These are phyloP conservation scores for Trypanosoma mega DNA, from an alignment of 208 protist species.

Conservation along the genomic window DNA sequence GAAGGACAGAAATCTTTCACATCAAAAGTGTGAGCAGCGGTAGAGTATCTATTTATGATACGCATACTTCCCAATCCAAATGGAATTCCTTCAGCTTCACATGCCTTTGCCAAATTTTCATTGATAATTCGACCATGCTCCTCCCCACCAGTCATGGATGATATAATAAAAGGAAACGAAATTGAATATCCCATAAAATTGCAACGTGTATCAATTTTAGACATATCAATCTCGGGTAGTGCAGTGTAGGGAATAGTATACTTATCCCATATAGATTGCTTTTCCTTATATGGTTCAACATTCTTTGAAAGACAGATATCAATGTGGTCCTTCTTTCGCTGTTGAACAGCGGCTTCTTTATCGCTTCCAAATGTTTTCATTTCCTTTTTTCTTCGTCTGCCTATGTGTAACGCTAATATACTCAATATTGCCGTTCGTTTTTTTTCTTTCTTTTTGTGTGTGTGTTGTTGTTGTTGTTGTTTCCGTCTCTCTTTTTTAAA, in stretches of 20 bases:
- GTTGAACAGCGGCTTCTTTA: constrained; percentile 67
- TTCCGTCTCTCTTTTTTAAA: too few species aligned
- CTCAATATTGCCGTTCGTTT: neutral
- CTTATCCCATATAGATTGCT: constrained; percentile 66
- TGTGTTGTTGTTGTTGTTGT: too few species aligned
- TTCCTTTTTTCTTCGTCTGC: too few species aligned
- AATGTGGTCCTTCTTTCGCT: constrained; percentile 91
- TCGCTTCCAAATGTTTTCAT: too few species aligned
- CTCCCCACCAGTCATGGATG: constrained; percentile 91
- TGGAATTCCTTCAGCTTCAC: constrained; percentile 82
- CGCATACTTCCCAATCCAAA: constrained; percentile 92
- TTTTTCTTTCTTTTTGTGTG: too few species aligned
- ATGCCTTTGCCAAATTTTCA: constrained; percentile 88
- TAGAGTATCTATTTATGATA: constrained; percentile 86
- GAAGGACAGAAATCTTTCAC: constrained; percentile 88
- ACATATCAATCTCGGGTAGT: constrained; percentile 81
- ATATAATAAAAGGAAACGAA: constrained; percentile 88
- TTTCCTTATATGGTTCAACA: constrained; percentile 79
- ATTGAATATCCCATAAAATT: constrained; percentile 71
- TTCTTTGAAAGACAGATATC: constrained; percentile 84
- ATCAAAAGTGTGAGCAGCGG: constrained; percentile 80
- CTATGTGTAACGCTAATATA: too few species aligned
- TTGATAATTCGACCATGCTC: constrained; percentile 89
- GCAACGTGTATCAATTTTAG: constrained; percentile 71
- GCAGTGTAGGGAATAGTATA: constrained; percentile 87